Conservation (phyloP, 495 filamentous ascomycete genomes). For the Xylaria curta region DNA sequence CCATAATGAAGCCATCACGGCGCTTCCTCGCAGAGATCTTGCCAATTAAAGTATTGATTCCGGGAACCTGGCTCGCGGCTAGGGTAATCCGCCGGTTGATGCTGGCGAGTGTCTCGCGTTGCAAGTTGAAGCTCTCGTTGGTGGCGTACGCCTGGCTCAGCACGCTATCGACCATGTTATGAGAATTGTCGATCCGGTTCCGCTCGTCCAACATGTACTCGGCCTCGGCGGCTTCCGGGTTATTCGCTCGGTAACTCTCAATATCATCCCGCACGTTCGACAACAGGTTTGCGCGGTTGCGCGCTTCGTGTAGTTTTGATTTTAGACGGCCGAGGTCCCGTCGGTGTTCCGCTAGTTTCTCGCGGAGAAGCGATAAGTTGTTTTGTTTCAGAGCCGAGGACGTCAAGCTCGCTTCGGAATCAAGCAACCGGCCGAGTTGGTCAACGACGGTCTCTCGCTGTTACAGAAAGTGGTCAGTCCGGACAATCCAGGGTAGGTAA, state of each 20-base stretch:
- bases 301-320: constrained; percentile 69
- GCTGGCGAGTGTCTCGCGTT: constrained; percentile 83
- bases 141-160: constrained; percentile 97
- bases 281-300: constrained; percentile 90
- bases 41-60: constrained; percentile 89
- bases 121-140: constrained; percentile 85
- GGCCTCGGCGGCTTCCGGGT: constrained; percentile 81
- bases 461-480: constrained; percentile 20
- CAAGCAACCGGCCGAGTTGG: constrained; percentile 87
- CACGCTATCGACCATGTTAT: constrained; percentile 87
- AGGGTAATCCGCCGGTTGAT: constrained; percentile 89
- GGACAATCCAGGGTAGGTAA: constrained; percentile 23
- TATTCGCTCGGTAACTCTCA: constrained; percentile 79
- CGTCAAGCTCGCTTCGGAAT: constrained; percentile 88
- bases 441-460: constrained; percentile 83
- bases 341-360: constrained; percentile 85
- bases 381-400: constrained; percentile 93
- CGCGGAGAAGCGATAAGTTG: constrained; percentile 90
- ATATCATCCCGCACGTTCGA: constrained; percentile 91
- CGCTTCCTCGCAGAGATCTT: constrained; percentile 95
- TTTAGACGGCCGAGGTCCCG: constrained; percentile 79
- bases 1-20: constrained; percentile 93
- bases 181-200: constrained; percentile 79
- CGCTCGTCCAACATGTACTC: constrained; percentile 98
- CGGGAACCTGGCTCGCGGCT: constrained; percentile 88